phyloP scores from a whole-genome alignment of 441 rosid species.

The Lepidium campestre region DNA sequence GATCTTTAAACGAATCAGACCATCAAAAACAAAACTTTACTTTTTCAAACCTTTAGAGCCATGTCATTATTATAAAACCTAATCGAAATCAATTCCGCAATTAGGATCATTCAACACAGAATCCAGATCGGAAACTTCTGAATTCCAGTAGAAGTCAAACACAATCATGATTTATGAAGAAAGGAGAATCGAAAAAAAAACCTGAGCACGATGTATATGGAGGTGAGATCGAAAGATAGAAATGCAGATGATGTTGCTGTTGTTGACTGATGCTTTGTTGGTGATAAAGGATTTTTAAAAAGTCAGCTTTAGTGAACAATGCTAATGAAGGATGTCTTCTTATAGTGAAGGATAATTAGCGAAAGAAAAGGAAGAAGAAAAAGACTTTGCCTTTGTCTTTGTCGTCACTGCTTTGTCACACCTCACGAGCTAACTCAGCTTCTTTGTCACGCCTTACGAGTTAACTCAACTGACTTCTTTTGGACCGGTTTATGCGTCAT shows the following conservation, averaged over 20 bases:
- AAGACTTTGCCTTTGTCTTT: constrained; percentile 1
- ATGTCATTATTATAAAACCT: too few species aligned
- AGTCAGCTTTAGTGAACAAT: neutral
- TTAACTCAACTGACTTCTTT: neutral
- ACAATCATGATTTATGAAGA: neutral
- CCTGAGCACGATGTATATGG: neutral
- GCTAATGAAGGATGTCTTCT: neutral
- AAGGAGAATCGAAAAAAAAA: neutral
- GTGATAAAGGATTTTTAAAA: neutral
- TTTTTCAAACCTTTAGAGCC: too few species aligned
- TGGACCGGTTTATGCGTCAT: neutral
- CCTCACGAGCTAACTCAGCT: neutral
- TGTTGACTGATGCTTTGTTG: neutral
- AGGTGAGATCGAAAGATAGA: neutral
- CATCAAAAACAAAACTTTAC: neutral
- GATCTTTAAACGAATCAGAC: neutral
- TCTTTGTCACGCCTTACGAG: neutral
- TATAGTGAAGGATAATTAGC: constrained; percentile 1
- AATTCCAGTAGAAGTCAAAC: neutral
- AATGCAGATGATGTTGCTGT: neutral
- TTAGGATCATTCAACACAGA: neutral
- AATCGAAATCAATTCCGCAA: neutral
- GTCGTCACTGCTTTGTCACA: constrained; percentile 23
- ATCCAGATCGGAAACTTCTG: neutral
- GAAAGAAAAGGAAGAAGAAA: neutral